phyloP scores from a whole-genome alignment of 352 stramenopile genomes.

The Phytophthora brassicae region DNA sequence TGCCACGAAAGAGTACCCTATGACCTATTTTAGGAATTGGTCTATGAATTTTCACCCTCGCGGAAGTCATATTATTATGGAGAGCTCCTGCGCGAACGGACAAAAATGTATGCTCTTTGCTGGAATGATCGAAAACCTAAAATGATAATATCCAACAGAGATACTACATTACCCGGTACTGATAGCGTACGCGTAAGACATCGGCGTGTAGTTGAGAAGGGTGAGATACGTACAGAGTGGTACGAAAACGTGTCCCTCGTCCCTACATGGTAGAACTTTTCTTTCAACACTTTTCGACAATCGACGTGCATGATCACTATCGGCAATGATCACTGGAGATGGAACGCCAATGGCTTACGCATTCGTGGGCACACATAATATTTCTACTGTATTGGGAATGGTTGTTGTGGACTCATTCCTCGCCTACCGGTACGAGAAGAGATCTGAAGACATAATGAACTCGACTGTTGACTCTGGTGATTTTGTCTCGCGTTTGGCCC shows the following conservation, averaged over 20 bases:
- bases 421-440: neutral
- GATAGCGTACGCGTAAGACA: neutral
- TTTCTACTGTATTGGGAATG: neutral
- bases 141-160: neutral
- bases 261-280: neutral
- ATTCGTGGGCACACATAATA: neutral
- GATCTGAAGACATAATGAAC: neutral
- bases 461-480: neutral
- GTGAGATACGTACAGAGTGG: neutral
- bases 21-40: too few species aligned
- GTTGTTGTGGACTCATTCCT: neutral
- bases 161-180: neutral
- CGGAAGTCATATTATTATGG: too few species aligned
- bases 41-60: too few species aligned
- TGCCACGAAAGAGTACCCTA: too few species aligned
- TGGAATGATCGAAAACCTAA: neutral
- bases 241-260: neutral
- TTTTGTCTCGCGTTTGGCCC: too few species aligned
- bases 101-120: too few species aligned
- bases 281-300: neutral
- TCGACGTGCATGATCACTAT: neutral
- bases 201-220: neutral
- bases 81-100: too few species aligned
- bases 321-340: neutral
- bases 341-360: neutral